Evolutionary conservation across 306 rosid genomes (phyloP).

Genomic region (Trifolium fragiferum): DNA sequence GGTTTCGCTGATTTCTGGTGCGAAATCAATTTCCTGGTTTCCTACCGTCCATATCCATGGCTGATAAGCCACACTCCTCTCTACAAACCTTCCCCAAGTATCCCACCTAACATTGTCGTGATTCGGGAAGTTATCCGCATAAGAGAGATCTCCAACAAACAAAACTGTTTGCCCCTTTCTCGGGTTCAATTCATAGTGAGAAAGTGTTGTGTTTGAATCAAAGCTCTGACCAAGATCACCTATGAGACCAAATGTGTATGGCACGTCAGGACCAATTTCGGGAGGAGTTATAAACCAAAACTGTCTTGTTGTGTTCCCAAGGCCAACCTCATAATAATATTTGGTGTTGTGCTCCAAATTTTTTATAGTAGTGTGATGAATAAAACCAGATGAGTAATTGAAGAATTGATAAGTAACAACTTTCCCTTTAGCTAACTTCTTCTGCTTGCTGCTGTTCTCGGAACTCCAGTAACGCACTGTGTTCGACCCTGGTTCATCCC

Average conservation of each 20-base stretch:
- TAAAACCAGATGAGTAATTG: conserved; percentile 84
- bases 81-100: conserved; percentile 82
- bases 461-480: conserved; percentile 70
- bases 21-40: conserved; percentile 83
- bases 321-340: conserved; percentile 79
- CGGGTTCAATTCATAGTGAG: conserved; percentile 75
- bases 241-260: conserved; percentile 88
- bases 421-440: conserved; percentile 49
- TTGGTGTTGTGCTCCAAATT: conserved; percentile 72
- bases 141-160: conserved; percentile 87
- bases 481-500: conserved; percentile 68
- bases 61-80: conserved; percentile 90
- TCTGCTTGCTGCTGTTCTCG: conserved; percentile 30
- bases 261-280: conserved; percentile 78
- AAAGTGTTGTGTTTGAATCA: conserved; percentile 77
- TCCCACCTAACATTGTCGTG: conserved; percentile 82
- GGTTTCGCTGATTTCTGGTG: conserved; percentile 58
- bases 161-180: conserved; percentile 67
- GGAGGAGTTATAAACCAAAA: conserved; percentile 89
- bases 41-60: conserved; percentile 99
- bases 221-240: conserved; percentile 95
- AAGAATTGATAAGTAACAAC: conserved; percentile 60
- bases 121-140: conserved; percentile 72
- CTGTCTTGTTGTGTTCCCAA: conserved; percentile 60
- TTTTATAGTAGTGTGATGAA: conserved; percentile 69